Evolutionary conservation across 306 rosid genomes (phyloP), one percentile per base, ranked within the genome.

Genomic region (Prunus davidiana): DNA sequence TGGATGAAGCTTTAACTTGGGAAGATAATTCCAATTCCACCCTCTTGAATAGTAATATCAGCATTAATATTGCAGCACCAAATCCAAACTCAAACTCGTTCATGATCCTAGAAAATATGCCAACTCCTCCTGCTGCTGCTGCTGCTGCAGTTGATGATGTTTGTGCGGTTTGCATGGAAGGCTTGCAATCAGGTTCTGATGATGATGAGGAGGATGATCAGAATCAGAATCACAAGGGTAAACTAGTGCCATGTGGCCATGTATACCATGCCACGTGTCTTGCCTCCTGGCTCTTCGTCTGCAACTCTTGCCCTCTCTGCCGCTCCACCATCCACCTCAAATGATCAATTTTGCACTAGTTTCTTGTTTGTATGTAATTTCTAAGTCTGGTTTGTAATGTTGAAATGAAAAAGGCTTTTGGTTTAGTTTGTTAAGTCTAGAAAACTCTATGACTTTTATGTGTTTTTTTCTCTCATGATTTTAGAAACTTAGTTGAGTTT

Each of bases 241-340:
- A 82, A 61, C 82, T 69, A 83, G 71, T 87, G 45, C 87, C 89
- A 0, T 90, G 97, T 43, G 93, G 93, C 8, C 97, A 89, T 34
- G 84, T 87, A 56, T 88, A 87, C 85, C 96, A 92, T 32, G 78
- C 86, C 30, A 45, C 55, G 28, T 92, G 97, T 80, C 85, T 92
- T 75, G 30, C 87, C 72, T 11, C 85, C 6, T 92, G 97, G 97
- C 83, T 92, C 49, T 80, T 88, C 34, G 69, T 45, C 71, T 79
- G 79, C 67, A 83, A 79, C 75, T 85, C 84, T 69, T 89, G 97
- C 75, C 97, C 97, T 0, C 89, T 89, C n/a, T 92, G 96, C 84
- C 97, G 97, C 55, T 52, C 74, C 74, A 69, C 73, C 32, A 32
- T 91, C 80, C 46, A 82, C 76, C 47, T 24, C 54, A 7, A 20